A percentile compares a stretch with the other conserved stretches of the same genome.
Evolutionary conservation across 2,329 filamentous ascomycete species (phyloP).

Genomic region (Aureobasidium sp.): DNA sequence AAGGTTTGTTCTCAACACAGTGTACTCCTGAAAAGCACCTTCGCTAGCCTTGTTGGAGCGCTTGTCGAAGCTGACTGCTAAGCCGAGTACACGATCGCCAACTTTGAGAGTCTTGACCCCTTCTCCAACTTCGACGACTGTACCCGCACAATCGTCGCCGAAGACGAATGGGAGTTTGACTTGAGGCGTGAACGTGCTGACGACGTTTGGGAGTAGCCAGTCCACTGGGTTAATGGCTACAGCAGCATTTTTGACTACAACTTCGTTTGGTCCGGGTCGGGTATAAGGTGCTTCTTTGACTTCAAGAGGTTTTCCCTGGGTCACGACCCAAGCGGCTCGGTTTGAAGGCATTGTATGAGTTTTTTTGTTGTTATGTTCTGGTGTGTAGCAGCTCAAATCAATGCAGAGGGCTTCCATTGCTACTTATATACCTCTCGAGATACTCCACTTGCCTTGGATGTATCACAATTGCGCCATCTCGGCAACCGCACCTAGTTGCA

Average conservation of each 20-base stretch:
- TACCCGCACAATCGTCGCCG: constrained; percentile 24
- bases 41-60: constrained; percentile 15
- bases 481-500: not conserved
- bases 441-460: not conserved
- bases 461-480: not conserved
- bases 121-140: constrained; percentile 29
- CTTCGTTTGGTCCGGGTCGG: constrained; percentile 22
- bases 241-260: constrained; percentile 32
- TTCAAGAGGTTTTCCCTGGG: constrained; percentile 19
- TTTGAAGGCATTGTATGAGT: constrained; percentile 16
- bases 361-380: not conserved
- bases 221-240: constrained; percentile 36
- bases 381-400: too few species aligned
- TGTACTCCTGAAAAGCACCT: constrained; percentile 22
- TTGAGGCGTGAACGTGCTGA: constrained; percentile 18
- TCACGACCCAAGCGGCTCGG: constrained; percentile 20
- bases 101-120: constrained; percentile 29
- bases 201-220: constrained; percentile 26
- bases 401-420: not conserved
- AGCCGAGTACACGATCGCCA: constrained; percentile 30
- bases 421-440: not conserved
- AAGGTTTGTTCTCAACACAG: constrained; percentile 15
- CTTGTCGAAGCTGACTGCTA: constrained; percentile 15
- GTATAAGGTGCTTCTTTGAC: constrained; percentile 21
- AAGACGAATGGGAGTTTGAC: constrained; percentile 25